Conservation (phyloP, 305 asterid species). For the Solanum chacoense region DNA sequence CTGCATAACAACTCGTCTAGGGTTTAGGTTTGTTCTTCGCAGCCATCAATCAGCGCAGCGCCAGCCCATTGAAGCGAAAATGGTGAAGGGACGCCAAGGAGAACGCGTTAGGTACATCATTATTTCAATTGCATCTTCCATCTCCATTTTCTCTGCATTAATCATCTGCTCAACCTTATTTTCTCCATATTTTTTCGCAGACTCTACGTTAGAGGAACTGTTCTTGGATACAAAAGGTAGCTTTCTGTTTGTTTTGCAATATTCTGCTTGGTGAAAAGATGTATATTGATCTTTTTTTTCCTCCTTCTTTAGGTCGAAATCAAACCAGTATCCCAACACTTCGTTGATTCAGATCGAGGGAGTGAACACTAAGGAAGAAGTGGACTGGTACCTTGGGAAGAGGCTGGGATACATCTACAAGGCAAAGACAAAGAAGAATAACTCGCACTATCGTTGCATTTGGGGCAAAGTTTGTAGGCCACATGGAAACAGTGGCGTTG, state of each 20-base stretch:
- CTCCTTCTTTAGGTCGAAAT: conserved; percentile 2
- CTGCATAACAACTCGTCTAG: background rate
- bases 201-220: conserved; percentile 12
- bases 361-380: conserved; percentile 26
- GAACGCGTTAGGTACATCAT: conserved; percentile 10
- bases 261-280: background rate
- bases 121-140: background rate
- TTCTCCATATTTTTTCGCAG: background rate
- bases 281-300: background rate
- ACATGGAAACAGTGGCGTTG: conserved; percentile 27
- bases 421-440: conserved; percentile 18
- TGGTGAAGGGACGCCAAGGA: conserved; percentile 24
- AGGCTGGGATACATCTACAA: conserved; percentile 19
- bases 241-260: background rate
- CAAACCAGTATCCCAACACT: conserved; percentile 20
- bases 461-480: conserved; percentile 27
- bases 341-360: conserved; percentile 23
- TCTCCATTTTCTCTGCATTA: background rate
- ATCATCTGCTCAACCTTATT: background rate
- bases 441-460: conserved; percentile 23
- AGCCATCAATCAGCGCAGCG: background rate
- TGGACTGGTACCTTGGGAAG: conserved; percentile 23
- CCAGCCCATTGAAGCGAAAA: background rate
- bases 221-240: conserved; percentile 19
- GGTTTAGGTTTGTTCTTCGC: background rate